Evolutionary conservation across 306 rosid genomes (phyloP).

Genomic region (Casuarina equisetifolia): DNA sequence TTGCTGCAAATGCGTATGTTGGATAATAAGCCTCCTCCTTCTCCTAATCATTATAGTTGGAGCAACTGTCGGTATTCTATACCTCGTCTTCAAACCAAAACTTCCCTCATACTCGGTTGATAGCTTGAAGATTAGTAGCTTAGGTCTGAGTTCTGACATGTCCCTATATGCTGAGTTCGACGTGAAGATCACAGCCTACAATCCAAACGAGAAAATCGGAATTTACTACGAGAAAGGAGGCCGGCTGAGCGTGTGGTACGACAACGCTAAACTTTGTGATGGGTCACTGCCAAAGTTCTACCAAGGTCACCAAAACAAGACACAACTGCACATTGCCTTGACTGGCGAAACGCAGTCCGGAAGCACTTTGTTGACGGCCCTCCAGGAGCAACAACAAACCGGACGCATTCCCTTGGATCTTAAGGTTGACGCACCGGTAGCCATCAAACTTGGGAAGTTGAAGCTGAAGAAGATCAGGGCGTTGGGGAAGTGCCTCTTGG

Average conservation of each 20-base stretch:
- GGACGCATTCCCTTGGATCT: slow-evolving; percentile 78
- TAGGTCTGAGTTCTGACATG: slow-evolving; percentile 70
- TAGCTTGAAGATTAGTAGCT: slow-evolving; percentile 54
- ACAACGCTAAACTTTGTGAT: slow-evolving; percentile 64
- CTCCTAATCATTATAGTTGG: slow-evolving; percentile 54
- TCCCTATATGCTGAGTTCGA: slow-evolving; percentile 69
- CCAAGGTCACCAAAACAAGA: slow-evolving; percentile 85
- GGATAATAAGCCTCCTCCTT: slow-evolving; percentile 51
- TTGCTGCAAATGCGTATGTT: slow-evolving; percentile 67
- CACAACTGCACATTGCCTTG: slow-evolving; percentile 59
- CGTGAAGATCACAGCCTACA: slow-evolving; percentile 68
- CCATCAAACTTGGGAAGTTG: slow-evolving; percentile 65
- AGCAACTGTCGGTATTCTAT: slow-evolving; percentile 55
- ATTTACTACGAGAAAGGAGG: slow-evolving; percentile 80
- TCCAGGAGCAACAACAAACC: slow-evolving; percentile 77
- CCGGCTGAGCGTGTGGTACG: slow-evolving; percentile 68
- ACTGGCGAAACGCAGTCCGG: slow-evolving; percentile 73
- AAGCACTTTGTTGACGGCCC: slow-evolving; percentile 59
- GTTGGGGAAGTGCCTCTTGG: slow-evolving; percentile 64
- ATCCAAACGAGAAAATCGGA: slow-evolving; percentile 87
- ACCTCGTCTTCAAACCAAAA: slow-evolving; percentile 74
- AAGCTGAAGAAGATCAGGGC: slow-evolving; percentile 73
- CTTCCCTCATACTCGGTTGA: slow-evolving; percentile 75
- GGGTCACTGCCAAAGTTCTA: slow-evolving; percentile 75
- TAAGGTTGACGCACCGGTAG: slow-evolving; percentile 62